Evolutionary conservation across 208 protist species (phyloP), one percentile per base, ranked within the genome.

Genomic region (Spongospora subterranea): DNA sequence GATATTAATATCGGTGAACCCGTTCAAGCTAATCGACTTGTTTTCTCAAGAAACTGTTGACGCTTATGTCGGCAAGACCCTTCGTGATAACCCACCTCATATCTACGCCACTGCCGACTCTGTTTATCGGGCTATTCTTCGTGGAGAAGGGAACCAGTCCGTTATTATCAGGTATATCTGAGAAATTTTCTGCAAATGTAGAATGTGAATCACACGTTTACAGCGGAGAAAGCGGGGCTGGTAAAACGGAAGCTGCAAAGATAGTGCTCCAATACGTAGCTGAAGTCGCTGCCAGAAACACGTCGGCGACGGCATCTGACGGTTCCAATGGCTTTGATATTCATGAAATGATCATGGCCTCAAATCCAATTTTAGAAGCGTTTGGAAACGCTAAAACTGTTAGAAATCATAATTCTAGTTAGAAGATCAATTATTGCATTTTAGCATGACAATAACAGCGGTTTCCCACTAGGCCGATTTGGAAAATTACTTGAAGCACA

Each of bases 351-450:
- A 64, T 96, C 11, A 50, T 94, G 53, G 50, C 92, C 41, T 89
- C 89, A 39, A 95, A 91, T 82, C 91, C 92, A 39, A 91, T 96
- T 53, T 89, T 96, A 46, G 95, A 96, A 92, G 92, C 95, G 29
- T 96, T 96, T 91, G 95, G 95, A 60, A 96, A 96, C 89, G 95
- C 95, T 17, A 96, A 96, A 89, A 96, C 95, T 41, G 40, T 96
- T 32, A 64, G 94, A 45, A 96, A 96, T 89, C 92, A 96, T 88
- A 96, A 96, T 77, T 95, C 92, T 35, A 95, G 93, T 60, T 24
- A 60, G 50, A 29, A 24, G 6, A 6, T 29, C 24, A 6, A 29
- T 60, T 6, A 60, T 60, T 6, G 50, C 50, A 24, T 60, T 24
- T n/a, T n/a, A n/a, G n/a, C n/a, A n/a, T n/a, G 24, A 60, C 6